phyloP scores from a whole-genome alignment of 2,329 filamentous ascomycete species.

The Furcasterigmium sp. region DNA sequence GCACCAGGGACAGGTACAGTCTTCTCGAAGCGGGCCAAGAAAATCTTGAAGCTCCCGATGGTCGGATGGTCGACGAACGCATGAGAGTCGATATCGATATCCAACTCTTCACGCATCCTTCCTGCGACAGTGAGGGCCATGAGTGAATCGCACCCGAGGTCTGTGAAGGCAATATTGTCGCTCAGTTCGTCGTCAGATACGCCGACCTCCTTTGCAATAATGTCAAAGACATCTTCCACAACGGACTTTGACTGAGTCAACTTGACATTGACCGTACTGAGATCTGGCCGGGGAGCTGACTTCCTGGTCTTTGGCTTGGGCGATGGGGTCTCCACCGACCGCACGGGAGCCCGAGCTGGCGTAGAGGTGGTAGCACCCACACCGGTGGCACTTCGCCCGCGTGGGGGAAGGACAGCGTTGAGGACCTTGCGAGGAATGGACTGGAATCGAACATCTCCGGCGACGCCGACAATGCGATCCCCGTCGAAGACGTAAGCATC shows the following conservation, averaged over 20 bases:
- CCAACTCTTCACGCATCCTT: conserved; percentile 52
- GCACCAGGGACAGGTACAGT: conserved; percentile 2
- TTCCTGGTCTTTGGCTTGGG: conserved; percentile 34
- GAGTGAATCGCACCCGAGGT: conserved; percentile 58
- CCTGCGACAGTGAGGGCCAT: conserved; percentile 54
- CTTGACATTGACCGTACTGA: conserved; percentile 44
- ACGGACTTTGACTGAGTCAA: conserved; percentile 36
- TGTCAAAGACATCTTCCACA: conserved; percentile 40
- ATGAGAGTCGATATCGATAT: conserved; percentile 46
- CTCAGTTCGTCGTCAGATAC: conserved; percentile 48
- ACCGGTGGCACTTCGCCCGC: conserved; percentile 35
- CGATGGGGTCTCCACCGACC: conserved; percentile 27
- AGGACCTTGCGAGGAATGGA: conserved; percentile 61
- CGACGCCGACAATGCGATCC: conserved; percentile 41
- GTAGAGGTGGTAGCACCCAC: conserved; percentile 24
- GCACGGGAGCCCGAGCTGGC: conserved; percentile 26
- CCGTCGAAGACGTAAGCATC: conserved; percentile 51
- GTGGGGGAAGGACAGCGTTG: conserved; percentile 61
- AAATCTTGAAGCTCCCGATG: conserved; percentile 46
- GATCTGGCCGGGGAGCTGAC: conserved; percentile 39
- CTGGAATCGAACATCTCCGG: conserved; percentile 59
- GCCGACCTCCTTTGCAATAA: conserved; percentile 52
- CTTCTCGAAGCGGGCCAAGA: conserved; percentile 29
- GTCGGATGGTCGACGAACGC: conserved; percentile 51
- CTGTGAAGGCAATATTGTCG: conserved; percentile 50